Base-by-base conservation (phyloP, 352 stramenopile genomes). In the Phytophthora palmivora region DNA sequence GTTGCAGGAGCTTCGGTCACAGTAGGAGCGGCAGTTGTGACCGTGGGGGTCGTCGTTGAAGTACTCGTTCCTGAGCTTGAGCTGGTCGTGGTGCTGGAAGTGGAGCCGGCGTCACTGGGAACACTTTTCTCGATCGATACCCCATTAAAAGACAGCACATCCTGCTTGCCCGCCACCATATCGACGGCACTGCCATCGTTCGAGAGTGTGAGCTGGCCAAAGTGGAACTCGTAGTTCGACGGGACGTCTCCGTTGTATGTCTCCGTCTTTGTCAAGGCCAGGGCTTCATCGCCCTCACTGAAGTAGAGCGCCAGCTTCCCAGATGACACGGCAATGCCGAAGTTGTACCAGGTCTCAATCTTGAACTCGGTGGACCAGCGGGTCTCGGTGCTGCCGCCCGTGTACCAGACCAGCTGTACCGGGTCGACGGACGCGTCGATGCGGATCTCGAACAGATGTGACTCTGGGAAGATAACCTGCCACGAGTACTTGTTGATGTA, bases 141-240 rank as follows among this genome's bases (percentile, higher is more conserved):
- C n/a, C 82, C 82, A 63, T 84, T 91, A 62, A 85, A 91, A 41
- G 71, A 78, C 33, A 91, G 60, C 15, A 87, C 68, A 56, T 91
- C 82, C 52, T 88, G 78, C 43, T 68, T 55, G 42, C 59, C 65
- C 0, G 56, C 49, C 18, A 64, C 70, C 81, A 91, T 89, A 34
- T 61, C 66, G 21, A 79, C 74, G 2, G 54, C 53, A 41, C 72
- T 84, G 48, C 77, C 79, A 58, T 86, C 79, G 54, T 81, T 72
- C 28, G 81, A 88, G 41, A 90, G 75, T 41, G 82, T 89, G 61
- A 91, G 73, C 61, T 84, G 67, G 38, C 79, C 82, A 38, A 85
- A 80, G 68, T 91, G 79, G 52, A 88, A 83, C 67, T 91, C 79
- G 52, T 85, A 79, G 70, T 70, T 66, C 19, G 41, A 67, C 9